These are phyloP conservation scores for Blastobotrys buckinghamii DNA, from an alignment of 1,139 yeast genomes.

Conservation along the genomic window DNA sequence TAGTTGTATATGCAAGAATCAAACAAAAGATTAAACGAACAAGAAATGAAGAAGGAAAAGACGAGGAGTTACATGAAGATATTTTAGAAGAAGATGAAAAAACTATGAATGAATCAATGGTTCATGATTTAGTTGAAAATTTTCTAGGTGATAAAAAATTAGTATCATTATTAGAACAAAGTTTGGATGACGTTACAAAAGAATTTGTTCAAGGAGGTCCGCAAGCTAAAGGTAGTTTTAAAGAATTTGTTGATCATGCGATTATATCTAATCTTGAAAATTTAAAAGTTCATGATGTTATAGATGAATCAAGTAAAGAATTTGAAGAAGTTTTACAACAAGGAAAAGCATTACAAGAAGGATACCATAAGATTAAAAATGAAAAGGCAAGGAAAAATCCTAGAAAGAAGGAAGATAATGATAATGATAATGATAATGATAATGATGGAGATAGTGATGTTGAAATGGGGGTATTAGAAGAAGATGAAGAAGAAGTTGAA, in stretches of 20 bases:
- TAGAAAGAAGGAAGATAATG: background rate
- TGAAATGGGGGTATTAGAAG: background rate
- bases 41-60: constrained; percentile 5
- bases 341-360: constrained; percentile 11
- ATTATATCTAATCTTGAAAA: constrained; percentile 55
- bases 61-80: constrained; percentile 17
- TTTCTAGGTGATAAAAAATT: constrained; percentile 53
- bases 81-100: constrained; percentile 18
- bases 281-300: constrained; percentile 40
- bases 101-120: constrained; percentile 41
- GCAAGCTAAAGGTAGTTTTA: constrained; percentile 74
- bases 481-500: constrained; percentile 3
- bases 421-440: background rate
- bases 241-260: constrained; percentile 62
- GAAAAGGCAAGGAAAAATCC: background rate
- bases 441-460: background rate
- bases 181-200: constrained; percentile 67
- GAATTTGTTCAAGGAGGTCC: constrained; percentile 60
- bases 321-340: constrained; percentile 14
- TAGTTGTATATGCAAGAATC: constrained; percentile 62
- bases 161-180: constrained; percentile 67
- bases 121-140: constrained; percentile 56
- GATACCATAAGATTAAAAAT: background rate
- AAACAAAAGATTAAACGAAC: constrained; percentile 19
- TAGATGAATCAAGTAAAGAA: constrained; percentile 28